A percentile compares a stretch with the other conserved stretches of the same genome.
Evolutionary conservation across 352 stramenopile species (phyloP).

Genomic region (Globisporangium polare): DNA sequence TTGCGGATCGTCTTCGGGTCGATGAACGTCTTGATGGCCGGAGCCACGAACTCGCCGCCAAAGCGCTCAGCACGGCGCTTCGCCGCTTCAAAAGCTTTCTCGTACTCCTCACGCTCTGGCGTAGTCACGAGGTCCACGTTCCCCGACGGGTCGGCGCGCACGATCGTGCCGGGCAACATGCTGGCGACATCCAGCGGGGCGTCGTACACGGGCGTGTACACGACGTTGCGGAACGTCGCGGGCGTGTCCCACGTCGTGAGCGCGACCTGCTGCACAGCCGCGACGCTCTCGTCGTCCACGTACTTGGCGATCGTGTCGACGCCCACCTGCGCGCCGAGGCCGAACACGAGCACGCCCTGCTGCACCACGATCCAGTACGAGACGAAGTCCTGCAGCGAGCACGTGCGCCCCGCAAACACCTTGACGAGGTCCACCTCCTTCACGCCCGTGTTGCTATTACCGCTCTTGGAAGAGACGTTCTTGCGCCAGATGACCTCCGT

Average conservation of each 20-base stretch:
- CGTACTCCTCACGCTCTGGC: constrained; percentile 47
- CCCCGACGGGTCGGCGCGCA: constrained; percentile 55
- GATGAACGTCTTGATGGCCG: constrained; percentile 73
- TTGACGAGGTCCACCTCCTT: constrained; percentile 52
- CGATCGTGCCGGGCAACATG: constrained; percentile 45
- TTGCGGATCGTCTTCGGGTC: constrained; percentile 74
- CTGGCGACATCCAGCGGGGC: constrained; percentile 29
- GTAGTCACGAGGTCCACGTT: constrained; percentile 53
- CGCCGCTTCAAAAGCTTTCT: constrained; percentile 33
- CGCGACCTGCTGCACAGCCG: constrained; percentile 37
- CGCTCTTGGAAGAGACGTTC: constrained; percentile 15
- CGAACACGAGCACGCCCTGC: constrained; percentile 35
- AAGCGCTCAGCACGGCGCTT: constrained; percentile 65
- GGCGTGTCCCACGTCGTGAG: constrained; percentile 70
- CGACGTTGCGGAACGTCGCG: constrained; percentile 45
- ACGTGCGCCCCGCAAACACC: constrained; percentile 71
- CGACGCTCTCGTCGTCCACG: constrained; percentile 29
- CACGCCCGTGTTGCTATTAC: constrained; percentile 13
- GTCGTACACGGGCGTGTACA: constrained; percentile 31
- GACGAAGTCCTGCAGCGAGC: constrained; percentile 51
- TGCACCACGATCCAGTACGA: constrained; percentile 70
- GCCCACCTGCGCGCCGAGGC: constrained; percentile 47
- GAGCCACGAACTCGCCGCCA: constrained; percentile 49
- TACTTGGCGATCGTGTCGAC: constrained; percentile 53
- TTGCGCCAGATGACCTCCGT: constrained; percentile 73